Evolutionary conservation across 495 filamentous ascomycete genomes (phyloP).

Genomic region (Darksidea phi): DNA sequence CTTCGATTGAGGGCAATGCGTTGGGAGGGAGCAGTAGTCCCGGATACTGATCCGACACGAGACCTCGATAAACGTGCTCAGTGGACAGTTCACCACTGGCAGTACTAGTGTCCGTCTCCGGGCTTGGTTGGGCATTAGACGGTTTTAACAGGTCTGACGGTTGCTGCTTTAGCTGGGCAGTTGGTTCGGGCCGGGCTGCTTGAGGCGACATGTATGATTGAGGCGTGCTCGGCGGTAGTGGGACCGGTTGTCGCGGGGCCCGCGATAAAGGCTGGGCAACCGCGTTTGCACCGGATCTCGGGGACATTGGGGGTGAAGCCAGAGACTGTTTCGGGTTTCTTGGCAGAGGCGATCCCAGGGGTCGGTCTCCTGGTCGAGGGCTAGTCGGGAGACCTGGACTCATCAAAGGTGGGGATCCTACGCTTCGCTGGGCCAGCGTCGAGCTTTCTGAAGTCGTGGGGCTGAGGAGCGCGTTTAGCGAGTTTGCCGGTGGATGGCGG

Average conservation of each 20-base stretch:
- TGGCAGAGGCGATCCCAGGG: slow-evolving; percentile 69
- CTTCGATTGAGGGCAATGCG: slow-evolving; percentile 80
- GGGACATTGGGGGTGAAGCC: slow-evolving; percentile 66
- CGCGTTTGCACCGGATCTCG: slow-evolving; percentile 54
- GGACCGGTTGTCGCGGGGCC: slow-evolving; percentile 63
- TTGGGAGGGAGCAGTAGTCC: slow-evolving; percentile 82
- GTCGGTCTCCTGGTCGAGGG: slow-evolving; percentile 77
- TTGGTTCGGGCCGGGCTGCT: slow-evolving; percentile 36
- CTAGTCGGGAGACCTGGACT: slow-evolving; percentile 88
- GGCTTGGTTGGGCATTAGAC: slow-evolving; percentile 38
- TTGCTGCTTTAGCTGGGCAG: slow-evolving; percentile 26
- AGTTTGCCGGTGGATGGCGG: slow-evolving; percentile 30
- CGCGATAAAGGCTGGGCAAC: slow-evolving; percentile 70
- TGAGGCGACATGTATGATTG: slow-evolving; percentile 56
- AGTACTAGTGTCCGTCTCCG: slow-evolving; percentile 42
- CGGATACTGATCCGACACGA: slow-evolving; percentile 80
- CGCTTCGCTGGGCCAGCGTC: slow-evolving; percentile 40
- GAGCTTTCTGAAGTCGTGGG: slow-evolving; percentile 36
- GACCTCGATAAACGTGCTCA: slow-evolving; percentile 59
- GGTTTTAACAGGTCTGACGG: slow-evolving; percentile 30
- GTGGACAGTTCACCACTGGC: slow-evolving; percentile 41
- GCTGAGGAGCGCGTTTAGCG: slow-evolving; percentile 37
- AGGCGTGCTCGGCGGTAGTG: slow-evolving; percentile 61
- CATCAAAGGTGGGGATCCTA: slow-evolving; percentile 57
- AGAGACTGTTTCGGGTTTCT: slow-evolving; percentile 58